Base-by-base conservation (phyloP, 257 asterid species). In the Verbena officinalis region DNA sequence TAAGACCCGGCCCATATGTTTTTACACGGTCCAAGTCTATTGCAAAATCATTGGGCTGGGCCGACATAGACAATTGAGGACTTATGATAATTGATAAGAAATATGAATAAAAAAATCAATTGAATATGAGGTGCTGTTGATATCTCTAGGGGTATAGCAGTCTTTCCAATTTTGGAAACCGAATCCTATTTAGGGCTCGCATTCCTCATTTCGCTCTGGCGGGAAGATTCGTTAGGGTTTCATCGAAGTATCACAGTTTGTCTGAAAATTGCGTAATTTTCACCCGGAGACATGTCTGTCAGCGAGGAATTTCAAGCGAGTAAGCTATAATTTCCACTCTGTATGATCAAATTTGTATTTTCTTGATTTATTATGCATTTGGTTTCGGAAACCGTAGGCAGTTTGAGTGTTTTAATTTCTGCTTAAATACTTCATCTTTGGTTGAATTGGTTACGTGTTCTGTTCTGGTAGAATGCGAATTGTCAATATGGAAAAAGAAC, bases 271-370 rank as follows among this genome's bases (percentile, higher is more conserved):
- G 45, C 56, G 50, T 17, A 34, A 55, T 1, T 23, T 57, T 66
- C 22, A 16, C 22, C 19, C 14, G 9, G 45, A 40, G 21, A 48
- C 19, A 91, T 91, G 97, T 85, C 97, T 16, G 70, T 87, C 73
- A 59, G 86, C 67, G 98, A 92, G 45, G 98, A 92, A 51, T 92
- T 92, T 68, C 96, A 92, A 82, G 78, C 95, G 15, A 82, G 97
- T 91, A 65, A 80, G 67, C 68, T 1, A 21, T 40, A n/a, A n/a
- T 58, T 62, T 48, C 24, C 3, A 24, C 42, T n/a, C 31, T 36
- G 4, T 20, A 11, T 42, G 0, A 24, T 61, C 53, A 10, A 62
- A 33, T 55, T 49, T 53, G 4, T 17, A 22, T 50, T 71, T 67
- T 50, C 19, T 19, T 22, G 22, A 39, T 49, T 67, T 15, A 1